These are phyloP conservation scores for Sphaerulina vaccinii DNA, from an alignment of 2,329 filamentous ascomycete genomes.

Conservation along the genomic window DNA sequence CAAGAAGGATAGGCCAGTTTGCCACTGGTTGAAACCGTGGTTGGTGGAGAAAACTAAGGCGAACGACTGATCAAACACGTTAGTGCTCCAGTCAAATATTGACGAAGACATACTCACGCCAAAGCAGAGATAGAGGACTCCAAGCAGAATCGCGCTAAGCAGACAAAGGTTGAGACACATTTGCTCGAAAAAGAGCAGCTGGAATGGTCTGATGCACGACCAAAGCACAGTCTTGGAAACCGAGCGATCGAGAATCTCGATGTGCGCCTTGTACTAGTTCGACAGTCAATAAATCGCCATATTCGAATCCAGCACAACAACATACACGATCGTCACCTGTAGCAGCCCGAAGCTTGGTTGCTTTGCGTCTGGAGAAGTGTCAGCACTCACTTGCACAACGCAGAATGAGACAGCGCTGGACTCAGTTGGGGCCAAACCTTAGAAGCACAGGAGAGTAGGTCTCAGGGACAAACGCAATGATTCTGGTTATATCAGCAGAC, in stretches of 20 bases:
- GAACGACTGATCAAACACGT: conserved; percentile 53
- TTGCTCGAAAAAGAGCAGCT: conserved; percentile 70
- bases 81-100: background rate
- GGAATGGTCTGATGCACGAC: conserved; percentile 65
- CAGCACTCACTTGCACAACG: background rate
- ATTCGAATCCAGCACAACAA: background rate
- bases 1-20: conserved; percentile 76
- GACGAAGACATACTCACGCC: conserved; percentile 45
- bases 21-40: conserved; percentile 75
- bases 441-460: conserved; percentile 73
- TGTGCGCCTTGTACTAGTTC: conserved; percentile 64
- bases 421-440: conserved; percentile 40
- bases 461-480: conserved; percentile 76
- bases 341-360: conserved; percentile 64
- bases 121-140: conserved; percentile 87
- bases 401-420: background rate
- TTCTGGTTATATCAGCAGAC: conserved; percentile 31
- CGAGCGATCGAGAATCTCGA: conserved; percentile 70
- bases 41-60: conserved; percentile 72
- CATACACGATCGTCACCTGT: conserved; percentile 60
- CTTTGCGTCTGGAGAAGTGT: conserved; percentile 52
- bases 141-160: conserved; percentile 80
- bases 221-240: conserved; percentile 55
- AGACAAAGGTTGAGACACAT: conserved; percentile 83
- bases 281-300: background rate